Evolutionary conservation across 2,329 filamentous ascomycete species (phyloP), one percentile per base, ranked within the genome.

Genomic region (Ophiocordyceps camponoti-floridani): DNA sequence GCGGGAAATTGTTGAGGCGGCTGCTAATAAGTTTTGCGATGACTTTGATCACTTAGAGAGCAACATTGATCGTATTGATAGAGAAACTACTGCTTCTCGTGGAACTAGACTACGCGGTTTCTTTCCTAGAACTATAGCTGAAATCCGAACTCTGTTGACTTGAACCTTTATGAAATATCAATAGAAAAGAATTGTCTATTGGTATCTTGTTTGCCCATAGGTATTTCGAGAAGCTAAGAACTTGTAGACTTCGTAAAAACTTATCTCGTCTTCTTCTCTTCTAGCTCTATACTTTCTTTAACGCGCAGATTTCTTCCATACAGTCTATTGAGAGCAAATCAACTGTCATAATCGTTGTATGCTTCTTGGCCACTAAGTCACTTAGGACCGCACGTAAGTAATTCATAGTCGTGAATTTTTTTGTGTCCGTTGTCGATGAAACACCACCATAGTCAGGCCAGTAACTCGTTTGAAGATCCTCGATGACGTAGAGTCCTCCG

Each of bases 1-100:
- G 13, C 75, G 84, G 42, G 70, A 79, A 42, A 75, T 94, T 43
- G 91, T 85, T 0, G 84, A 93, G 53, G 76, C 83, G 50, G 89
- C 88, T 0, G 84, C 87, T 1, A 79, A 85, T 52, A 72, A 67
- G 44, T 98, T 98, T 62, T 94, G 87, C 52, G 70, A 73, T 30
- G 84, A 91, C 53, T 98, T 96, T 62, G 85, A 75, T 54, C 65
- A 68, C 44, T 56, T 75, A 2, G 73, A 78, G 52, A 62, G 66
- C 43, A 58, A 69, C 44, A 62, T 77, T 31, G 58, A 67, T 30
- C 57, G 63, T 6, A 62, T 62, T 26, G 67, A 69, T 48, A 62
- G 64, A 4, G 47, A 44, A 13, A 42, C 35, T 11, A 47, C 48
- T 9, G 54, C 49, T 8, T 53, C 52, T 1, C 54, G 52, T 4